Percentiles rank a stretch among this genome's conserved stretches.
These are phyloP conservation scores for Paramecium bursaria DNA, from an alignment of 73 alveolate genomes.

Conservation along the genomic window DNA sequence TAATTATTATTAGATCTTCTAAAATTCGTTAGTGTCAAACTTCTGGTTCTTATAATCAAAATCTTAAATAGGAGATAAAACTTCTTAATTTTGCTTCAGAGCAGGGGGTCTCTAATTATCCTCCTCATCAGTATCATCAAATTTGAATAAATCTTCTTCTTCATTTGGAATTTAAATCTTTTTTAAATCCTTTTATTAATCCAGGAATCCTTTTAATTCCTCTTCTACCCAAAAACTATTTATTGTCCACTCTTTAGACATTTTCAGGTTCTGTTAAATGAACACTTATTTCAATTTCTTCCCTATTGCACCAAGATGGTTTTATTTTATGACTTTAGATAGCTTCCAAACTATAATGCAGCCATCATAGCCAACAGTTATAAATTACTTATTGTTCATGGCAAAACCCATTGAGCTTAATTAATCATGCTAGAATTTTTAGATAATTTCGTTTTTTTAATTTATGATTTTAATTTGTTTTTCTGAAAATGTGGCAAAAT, in stretches of 20 bases:
- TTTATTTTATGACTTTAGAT: slow-evolving; percentile 51
- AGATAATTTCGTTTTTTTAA: slow-evolving; percentile 36
- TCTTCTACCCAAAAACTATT: slow-evolving; percentile 70
- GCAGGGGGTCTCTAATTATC: not conserved
- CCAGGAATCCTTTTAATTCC: slow-evolving; percentile 57
- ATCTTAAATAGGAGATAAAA: slow-evolving; percentile 29
- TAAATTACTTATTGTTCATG: slow-evolving; percentile 73
- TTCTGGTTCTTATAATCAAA: slow-evolving; percentile 32
- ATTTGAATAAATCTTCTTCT: slow-evolving; percentile 36
- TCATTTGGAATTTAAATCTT: slow-evolving; percentile 22
- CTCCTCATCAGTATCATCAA: not conserved
- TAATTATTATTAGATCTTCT: slow-evolving; percentile 25
- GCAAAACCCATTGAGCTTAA: slow-evolving; percentile 77
- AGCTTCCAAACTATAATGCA: slow-evolving; percentile 82
- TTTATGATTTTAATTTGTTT: slow-evolving; percentile 20
- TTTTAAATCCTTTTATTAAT: slow-evolving; percentile 18
- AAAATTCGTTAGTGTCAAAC: slow-evolving; percentile 23
- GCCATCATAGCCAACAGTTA: slow-evolving; percentile 81
- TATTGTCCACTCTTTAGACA: slow-evolving; percentile 66
- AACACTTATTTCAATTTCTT: slow-evolving; percentile 55
- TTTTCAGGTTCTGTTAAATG: slow-evolving; percentile 37
- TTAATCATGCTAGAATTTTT: slow-evolving; percentile 75
- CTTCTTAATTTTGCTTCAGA: slow-evolving; percentile 18
- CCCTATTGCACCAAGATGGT: slow-evolving; percentile 58
- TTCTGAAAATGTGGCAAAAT: slow-evolving; percentile 21